Evolutionary conservation across 2,329 filamentous ascomycete species (phyloP).

Genomic region (Colletotrichum ledebouriae): DNA sequence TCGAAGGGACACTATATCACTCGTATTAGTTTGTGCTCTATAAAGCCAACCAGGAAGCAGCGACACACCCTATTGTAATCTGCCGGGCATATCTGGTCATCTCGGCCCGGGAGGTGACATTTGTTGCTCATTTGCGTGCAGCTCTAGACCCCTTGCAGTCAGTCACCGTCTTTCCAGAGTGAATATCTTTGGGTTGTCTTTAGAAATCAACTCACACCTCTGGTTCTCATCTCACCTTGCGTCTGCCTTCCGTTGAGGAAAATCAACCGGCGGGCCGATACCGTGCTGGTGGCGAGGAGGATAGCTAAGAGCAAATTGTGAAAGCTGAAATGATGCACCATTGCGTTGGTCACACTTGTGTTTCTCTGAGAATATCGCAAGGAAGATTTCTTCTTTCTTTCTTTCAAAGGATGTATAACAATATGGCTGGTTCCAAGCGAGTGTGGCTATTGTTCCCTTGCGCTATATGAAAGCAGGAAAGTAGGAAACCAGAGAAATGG

Average conservation of each 20-base stretch:
- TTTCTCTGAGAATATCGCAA: too few relatives aligned
- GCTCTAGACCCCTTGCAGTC: slow-evolving; percentile 12
- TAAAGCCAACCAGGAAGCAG: not conserved
- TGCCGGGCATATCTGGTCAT: slow-evolving; percentile 36
- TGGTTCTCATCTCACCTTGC: slow-evolving; percentile 33
- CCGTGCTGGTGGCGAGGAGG: slow-evolving; percentile 8
- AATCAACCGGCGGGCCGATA: slow-evolving; percentile 12
- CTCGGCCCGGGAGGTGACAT: slow-evolving; percentile 25
- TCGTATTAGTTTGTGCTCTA: slow-evolving; percentile 11
- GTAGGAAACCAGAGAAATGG: not conserved
- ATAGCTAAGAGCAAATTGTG: slow-evolving; percentile 5
- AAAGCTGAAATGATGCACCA: slow-evolving; percentile 3
- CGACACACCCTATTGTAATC: slow-evolving; percentile 37
- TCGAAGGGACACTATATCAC: slow-evolving; percentile 33
- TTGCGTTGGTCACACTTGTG: not conserved
- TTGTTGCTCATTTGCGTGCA: slow-evolving; percentile 40
- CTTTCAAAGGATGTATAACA: too few relatives aligned
- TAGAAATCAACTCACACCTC: slow-evolving; percentile 21
- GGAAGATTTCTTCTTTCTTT: too few relatives aligned
- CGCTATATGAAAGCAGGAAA: not conserved
- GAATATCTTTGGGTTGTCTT: too few relatives aligned
- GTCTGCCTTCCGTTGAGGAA: slow-evolving; percentile 25
- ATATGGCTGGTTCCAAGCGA: not conserved
- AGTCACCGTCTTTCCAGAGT: too few relatives aligned
- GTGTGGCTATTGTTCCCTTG: not conserved